Evolutionary conservation across 1,284 basidiomycete genomes (phyloP).

Genomic region (Inonotus obliquus): DNA sequence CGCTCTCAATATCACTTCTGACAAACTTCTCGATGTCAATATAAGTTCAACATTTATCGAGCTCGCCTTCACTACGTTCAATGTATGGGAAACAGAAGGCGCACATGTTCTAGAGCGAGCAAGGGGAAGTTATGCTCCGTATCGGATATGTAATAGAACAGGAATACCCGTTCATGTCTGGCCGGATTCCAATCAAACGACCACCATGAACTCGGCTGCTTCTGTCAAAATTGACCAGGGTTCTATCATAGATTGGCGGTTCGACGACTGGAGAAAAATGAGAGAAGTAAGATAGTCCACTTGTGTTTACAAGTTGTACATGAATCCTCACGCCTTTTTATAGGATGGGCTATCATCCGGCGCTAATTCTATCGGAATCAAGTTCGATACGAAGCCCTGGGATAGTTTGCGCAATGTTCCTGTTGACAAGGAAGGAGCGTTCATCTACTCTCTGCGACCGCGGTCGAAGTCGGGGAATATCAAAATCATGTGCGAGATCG

Average conservation of each 20-base stretch:
- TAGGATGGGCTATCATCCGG: constrained; percentile 79
- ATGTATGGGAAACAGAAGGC: constrained; percentile 71
- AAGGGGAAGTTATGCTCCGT: constrained; percentile 88
- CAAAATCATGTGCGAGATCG: constrained; percentile 88
- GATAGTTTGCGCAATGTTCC: constrained; percentile 86
- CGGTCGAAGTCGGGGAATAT: constrained; percentile 71
- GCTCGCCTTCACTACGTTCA: constrained; percentile 72
- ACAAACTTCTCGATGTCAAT: constrained; percentile 89
- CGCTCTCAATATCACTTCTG: constrained; percentile 65
- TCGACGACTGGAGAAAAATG: constrained; percentile 94
- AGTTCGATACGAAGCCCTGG: constrained; percentile 88
- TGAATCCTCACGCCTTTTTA: constrained; percentile 1
- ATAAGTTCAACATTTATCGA: constrained; percentile 91
- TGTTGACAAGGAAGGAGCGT: constrained; percentile 94
- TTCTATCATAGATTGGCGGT: constrained; percentile 88
- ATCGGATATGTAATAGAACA: constrained; percentile 88
- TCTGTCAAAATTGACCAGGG: constrained; percentile 65
- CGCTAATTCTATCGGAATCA: constrained; percentile 81
- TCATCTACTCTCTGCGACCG: constrained; percentile 82
- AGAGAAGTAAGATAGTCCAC: constrained; percentile 64
- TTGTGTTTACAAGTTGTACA: neutral
- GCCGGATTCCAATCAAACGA: constrained; percentile 65
- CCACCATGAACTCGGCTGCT: constrained; percentile 40
- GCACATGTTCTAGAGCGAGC: constrained; percentile 67
- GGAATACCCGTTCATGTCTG: constrained; percentile 80